phyloP scores from a whole-genome alignment of 176 grass and related monocot species.

The Secale cereale region DNA sequence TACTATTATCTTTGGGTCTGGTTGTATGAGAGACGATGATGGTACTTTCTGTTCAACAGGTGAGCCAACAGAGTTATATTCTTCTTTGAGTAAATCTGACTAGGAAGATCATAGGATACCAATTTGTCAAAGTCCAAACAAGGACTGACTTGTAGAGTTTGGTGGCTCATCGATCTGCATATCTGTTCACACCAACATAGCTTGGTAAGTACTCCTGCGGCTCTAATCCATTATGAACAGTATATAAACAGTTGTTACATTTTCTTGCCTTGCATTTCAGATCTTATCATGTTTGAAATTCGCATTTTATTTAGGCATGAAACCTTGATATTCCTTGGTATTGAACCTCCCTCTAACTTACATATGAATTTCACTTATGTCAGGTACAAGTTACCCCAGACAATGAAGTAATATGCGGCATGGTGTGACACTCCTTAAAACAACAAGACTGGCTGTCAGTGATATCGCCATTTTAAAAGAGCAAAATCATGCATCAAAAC shows the following conservation, averaged over 20 bases:
- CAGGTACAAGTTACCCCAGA: conserved; percentile 71
- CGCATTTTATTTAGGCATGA: not conserved
- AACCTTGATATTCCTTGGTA: not conserved
- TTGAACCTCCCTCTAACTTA: conserved; percentile 10
- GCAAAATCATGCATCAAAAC: conserved; percentile 55
- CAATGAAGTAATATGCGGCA: conserved; percentile 63
- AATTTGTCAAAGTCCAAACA: conserved; percentile 64
- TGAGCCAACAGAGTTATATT: conserved; percentile 31
- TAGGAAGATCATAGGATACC: conserved; percentile 44
- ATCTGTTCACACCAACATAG: conserved; percentile 47
- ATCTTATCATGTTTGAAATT: not conserved
- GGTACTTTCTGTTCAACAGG: conserved; percentile 43
- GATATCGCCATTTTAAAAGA: conserved; percentile 61
- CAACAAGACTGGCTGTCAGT: conserved; percentile 46
- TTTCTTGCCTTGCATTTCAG: not conserved
- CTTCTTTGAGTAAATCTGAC: conserved; percentile 37
- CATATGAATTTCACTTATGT: conserved; percentile 25
- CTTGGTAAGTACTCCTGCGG: conserved; percentile 41
- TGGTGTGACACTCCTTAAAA: conserved; percentile 66
- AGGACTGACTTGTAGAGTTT: conserved; percentile 80
- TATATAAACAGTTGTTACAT: not conserved
- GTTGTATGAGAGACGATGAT: conserved; percentile 67
- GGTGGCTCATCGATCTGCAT: conserved; percentile 63
- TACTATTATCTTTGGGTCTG: conserved; percentile 58
- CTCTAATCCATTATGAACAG: not conserved